Evolutionary conservation across 2,329 filamentous ascomycete species (phyloP).

Genomic region (Talaromyces piceae): DNA sequence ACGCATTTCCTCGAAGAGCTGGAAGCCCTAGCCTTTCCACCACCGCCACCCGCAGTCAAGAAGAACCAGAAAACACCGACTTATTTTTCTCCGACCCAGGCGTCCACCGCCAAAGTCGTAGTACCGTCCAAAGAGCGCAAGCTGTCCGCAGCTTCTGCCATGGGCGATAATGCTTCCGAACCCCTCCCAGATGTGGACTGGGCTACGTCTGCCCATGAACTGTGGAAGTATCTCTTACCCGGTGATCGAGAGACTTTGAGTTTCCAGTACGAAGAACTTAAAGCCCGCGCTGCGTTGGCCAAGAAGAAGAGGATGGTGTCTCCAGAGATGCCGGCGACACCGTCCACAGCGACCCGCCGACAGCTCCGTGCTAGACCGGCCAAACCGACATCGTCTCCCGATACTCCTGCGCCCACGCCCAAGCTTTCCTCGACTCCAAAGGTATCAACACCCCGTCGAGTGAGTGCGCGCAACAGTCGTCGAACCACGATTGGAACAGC

Average conservation of each 20-base stretch:
- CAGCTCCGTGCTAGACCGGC: conserved; percentile 65
- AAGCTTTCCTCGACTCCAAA: conserved; percentile 16
- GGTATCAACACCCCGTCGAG: conserved; percentile 48
- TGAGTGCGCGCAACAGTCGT: conserved; percentile 42
- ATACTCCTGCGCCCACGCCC: conserved; percentile 33
- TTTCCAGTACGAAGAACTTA: conserved; percentile 70
- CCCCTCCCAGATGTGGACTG: conserved; percentile 78
- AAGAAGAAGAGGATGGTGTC: conserved; percentile 57
- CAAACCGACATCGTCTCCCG: conserved; percentile 26
- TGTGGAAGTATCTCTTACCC: conserved; percentile 77
- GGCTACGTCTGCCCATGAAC: conserved; percentile 73
- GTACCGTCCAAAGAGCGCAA: conserved; percentile 54
- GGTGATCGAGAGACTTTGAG: conserved; percentile 66
- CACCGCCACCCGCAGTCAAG: conserved; percentile 37
- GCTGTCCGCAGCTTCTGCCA: conserved; percentile 35
- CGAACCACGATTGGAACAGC: conserved; percentile 56
- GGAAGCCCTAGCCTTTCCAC: conserved; percentile 51
- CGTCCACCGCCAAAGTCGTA: conserved; percentile 73
- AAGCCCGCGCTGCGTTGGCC: conserved; percentile 56
- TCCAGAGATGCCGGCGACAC: conserved; percentile 34
- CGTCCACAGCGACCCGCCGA: conserved; percentile 54
- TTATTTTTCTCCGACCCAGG: conserved; percentile 80
- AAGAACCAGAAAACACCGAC: conserved; percentile 57
- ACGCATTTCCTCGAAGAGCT: conserved; percentile 58
- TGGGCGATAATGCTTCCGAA: conserved; percentile 46